phyloP scores from a whole-genome alignment of 331 rosid species.

The Cydonia oblonga region DNA sequence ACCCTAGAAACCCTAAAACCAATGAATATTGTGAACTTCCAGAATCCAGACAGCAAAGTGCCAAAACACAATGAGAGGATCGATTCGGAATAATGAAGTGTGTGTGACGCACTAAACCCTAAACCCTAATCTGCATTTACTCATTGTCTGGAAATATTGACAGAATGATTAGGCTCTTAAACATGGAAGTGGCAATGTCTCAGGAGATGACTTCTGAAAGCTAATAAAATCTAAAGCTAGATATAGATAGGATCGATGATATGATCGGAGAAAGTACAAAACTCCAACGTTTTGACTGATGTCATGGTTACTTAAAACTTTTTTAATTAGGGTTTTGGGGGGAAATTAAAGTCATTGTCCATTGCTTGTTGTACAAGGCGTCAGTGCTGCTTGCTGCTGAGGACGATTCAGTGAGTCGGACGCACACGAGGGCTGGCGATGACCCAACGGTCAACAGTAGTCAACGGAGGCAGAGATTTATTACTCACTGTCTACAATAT shows the following conservation, averaged over 20 bases:
- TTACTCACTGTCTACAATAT: not conserved
- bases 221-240: not conserved
- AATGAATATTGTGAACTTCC: not conserved
- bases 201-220: not conserved
- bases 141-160: not conserved
- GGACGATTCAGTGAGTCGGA: not conserved
- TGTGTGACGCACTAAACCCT: not conserved
- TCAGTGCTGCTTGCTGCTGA: not conserved
- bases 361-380: slow-evolving; percentile 1
- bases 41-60: not conserved
- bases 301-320: not conserved
- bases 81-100: not conserved
- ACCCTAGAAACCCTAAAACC: not conserved
- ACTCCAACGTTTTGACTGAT: not conserved
- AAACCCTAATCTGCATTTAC: not conserved
- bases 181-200: not conserved
- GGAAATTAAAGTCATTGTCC: not conserved
- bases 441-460: not conserved
- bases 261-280: not conserved
- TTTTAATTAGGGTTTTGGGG: not conserved
- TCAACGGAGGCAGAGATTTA: not conserved
- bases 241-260: not conserved
- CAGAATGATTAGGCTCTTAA: too few relatives aligned
- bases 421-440: not conserved
- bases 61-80: not conserved